These are phyloP conservation scores for Achlya hypogyna DNA, from an alignment of 352 stramenopile species.

Conservation along the genomic window DNA sequence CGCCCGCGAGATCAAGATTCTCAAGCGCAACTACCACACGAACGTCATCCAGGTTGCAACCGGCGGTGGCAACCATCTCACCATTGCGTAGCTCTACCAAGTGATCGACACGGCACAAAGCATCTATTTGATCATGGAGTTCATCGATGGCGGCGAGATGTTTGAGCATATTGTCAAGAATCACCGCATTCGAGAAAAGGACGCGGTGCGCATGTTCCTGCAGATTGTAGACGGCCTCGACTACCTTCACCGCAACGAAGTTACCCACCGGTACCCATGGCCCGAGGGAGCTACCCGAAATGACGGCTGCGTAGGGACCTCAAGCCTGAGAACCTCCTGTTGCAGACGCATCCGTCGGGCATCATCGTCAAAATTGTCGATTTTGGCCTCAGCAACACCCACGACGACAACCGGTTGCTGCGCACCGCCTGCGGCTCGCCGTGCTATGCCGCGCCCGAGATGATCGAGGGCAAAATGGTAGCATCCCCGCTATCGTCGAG, in stretches of 20 bases:
- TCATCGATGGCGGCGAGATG: constrained; percentile 85
- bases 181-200: constrained; percentile 68
- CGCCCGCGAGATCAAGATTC: constrained; percentile 90
- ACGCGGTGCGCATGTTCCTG: constrained; percentile 77
- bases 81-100: constrained; percentile 73
- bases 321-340: constrained; percentile 88
- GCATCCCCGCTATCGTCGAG: not conserved
- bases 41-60: constrained; percentile 78
- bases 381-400: constrained; percentile 88
- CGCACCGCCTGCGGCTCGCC: constrained; percentile 86
- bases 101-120: constrained; percentile 75
- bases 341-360: constrained; percentile 48
- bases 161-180: constrained; percentile 93
- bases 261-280: constrained; percentile 74
- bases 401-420: constrained; percentile 69
- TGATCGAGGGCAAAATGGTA: constrained; percentile 77
- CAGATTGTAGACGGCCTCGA: constrained; percentile 87
- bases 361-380: constrained; percentile 86
- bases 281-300: too few species aligned
- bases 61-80: constrained; percentile 48
- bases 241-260: constrained; percentile 85
- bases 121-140: constrained; percentile 93
- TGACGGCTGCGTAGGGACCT: constrained; percentile 40
- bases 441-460: constrained; percentile 89
- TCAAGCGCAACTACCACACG: constrained; percentile 83